These are phyloP conservation scores for Rusavskia elegans DNA, from an alignment of 495 filamentous ascomycete genomes.

Conservation along the genomic window DNA sequence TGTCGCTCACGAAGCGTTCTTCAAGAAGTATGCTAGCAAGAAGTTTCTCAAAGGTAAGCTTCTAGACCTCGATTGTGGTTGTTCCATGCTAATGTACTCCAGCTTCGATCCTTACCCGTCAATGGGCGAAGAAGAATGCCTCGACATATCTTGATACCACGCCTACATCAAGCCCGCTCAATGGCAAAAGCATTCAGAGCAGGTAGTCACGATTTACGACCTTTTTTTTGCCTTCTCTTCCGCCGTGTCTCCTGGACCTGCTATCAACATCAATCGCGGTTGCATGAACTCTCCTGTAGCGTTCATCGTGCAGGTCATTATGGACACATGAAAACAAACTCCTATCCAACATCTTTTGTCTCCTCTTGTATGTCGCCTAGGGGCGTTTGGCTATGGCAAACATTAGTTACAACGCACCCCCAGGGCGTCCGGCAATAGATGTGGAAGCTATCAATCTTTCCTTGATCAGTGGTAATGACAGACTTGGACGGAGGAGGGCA, in stretches of 20 bases:
- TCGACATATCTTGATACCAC: conserved; percentile 19
- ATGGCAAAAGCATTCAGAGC: not conserved
- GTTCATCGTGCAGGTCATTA: not conserved
- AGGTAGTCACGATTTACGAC: not conserved
- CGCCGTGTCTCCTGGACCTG: not conserved
- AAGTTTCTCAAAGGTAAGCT: conserved; percentile 85
- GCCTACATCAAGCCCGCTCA: not conserved
- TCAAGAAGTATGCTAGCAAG: conserved; percentile 98
- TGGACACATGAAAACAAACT: not conserved
- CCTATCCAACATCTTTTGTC: not conserved
- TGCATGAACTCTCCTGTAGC: not conserved
- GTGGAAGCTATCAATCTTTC: not conserved
- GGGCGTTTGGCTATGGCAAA: not conserved
- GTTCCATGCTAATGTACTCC: conserved; percentile 1
- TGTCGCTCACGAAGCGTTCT: conserved; percentile 89
- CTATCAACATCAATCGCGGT: not conserved
- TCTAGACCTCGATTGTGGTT: not conserved
- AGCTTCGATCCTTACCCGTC: conserved; percentile 84
- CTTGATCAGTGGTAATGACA: not conserved
- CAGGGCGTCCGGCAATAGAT: not conserved
- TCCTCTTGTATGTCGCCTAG: not conserved
- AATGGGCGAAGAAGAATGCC: conserved; percentile 74
- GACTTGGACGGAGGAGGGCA: not conserved
- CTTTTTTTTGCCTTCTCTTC: not conserved
- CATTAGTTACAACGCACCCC: not conserved